phyloP scores from a whole-genome alignment of 176 grass and related monocot genomes.

The Chloris gayana region DNA sequence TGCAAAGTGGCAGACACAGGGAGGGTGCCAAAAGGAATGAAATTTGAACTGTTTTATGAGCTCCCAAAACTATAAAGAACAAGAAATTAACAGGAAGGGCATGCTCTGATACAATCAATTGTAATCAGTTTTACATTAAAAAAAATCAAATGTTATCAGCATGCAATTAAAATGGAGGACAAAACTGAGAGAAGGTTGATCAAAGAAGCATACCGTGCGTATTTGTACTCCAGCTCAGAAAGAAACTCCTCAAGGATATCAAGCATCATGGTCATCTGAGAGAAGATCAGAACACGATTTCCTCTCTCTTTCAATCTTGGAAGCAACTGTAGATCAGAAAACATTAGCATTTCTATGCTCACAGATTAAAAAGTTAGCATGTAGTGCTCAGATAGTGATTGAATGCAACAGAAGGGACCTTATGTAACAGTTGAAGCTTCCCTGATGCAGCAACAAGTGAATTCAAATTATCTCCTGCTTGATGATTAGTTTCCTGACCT shows the following conservation, averaged over 20 bases:
- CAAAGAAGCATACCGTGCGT: slow-evolving; percentile 49
- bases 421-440: slow-evolving; percentile 69
- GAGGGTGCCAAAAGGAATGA: neutral
- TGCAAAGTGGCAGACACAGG: slow-evolving; percentile 33
- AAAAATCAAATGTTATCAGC: too few relatives aligned
- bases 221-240: slow-evolving; percentile 44
- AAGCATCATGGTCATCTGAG: slow-evolving; percentile 74
- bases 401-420: slow-evolving; percentile 36
- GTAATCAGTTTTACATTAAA: neutral
- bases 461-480: slow-evolving; percentile 45
- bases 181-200: neutral
- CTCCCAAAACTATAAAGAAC: neutral
- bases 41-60: neutral
- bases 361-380: neutral
- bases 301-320: slow-evolving; percentile 74
- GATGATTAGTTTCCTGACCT: slow-evolving; percentile 40
- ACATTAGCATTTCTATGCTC: neutral
- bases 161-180: neutral
- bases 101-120: neutral
- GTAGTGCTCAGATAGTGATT: neutral
- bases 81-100: slow-evolving; percentile 2
- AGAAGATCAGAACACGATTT: slow-evolving; percentile 69
- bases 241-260: slow-evolving; percentile 71
- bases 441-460: slow-evolving; percentile 68
- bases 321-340: slow-evolving; percentile 50